phyloP scores from a whole-genome alignment of 2,329 filamentous ascomycete species.

The Teratosphaeria epicoccoides region DNA sequence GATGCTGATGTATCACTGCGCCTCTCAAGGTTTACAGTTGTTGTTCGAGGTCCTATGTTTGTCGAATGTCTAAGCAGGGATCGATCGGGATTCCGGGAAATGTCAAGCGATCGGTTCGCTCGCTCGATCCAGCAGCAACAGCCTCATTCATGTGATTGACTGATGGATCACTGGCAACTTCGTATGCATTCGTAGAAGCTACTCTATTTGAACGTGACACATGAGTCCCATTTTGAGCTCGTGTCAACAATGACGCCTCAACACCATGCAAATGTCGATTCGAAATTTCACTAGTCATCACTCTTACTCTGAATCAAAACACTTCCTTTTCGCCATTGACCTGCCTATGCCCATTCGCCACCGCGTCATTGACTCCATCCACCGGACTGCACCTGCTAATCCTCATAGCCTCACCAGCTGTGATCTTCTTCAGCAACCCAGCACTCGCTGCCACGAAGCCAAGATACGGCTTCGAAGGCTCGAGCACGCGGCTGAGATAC shows the following conservation, averaged over 20 bases:
- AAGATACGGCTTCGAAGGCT: slow-evolving; percentile 65
- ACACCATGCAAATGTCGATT: background rate
- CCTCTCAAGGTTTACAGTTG: no score
- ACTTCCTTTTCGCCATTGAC: slow-evolving; percentile 6
- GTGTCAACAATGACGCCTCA: background rate
- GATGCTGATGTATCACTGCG: background rate
- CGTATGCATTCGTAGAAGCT: background rate
- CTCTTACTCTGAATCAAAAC: background rate
- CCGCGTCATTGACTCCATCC: background rate
- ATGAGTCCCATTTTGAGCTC: background rate
- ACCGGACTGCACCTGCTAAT: background rate
- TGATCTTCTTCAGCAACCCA: slow-evolving; percentile 49
- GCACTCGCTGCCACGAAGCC: slow-evolving; percentile 74
- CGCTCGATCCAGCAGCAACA: no score
- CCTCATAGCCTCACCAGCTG: background rate
- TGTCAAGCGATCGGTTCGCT: no score
- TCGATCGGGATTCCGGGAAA: background rate
- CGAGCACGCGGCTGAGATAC: slow-evolving; percentile 64
- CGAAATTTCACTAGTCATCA: no score
- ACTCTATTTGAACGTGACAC: background rate
- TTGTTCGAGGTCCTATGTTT: no score
- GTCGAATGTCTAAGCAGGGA: background rate
- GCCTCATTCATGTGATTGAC: background rate
- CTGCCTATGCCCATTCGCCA: slow-evolving; percentile 1
- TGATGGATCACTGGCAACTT: background rate